Percentiles rank a stretch among this genome's conserved stretches.
Evolutionary conservation across 208 protist genomes (phyloP).

Genomic region (Trichomonas vaginalis): DNA sequence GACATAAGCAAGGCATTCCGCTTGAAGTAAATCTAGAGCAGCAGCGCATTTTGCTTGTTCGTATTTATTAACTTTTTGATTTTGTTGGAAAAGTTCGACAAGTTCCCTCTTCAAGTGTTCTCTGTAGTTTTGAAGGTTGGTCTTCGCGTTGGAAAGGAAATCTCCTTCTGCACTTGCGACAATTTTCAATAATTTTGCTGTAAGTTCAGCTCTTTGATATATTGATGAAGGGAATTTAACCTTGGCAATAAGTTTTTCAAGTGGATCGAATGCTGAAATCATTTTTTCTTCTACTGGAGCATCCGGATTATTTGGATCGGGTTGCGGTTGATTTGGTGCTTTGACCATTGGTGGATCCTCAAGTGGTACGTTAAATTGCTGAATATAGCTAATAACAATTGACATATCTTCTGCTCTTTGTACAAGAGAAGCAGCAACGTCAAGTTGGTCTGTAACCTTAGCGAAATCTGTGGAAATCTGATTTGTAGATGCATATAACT

Average conservation of each 20-base stretch:
- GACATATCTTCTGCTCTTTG: background rate
- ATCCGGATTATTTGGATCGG: background rate
- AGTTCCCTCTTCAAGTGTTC: background rate
- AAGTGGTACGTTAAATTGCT: background rate
- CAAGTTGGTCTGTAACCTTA: background rate
- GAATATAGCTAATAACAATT: background rate
- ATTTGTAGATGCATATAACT: background rate
- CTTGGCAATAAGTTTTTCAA: background rate
- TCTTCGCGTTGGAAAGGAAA: background rate
- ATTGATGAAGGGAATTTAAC: background rate
- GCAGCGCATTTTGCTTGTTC: background rate
- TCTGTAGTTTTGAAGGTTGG: background rate
- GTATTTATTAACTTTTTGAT: background rate
- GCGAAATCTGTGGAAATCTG: background rate
- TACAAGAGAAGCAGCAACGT: background rate
- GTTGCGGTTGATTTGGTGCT: background rate
- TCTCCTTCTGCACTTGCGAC: background rate
- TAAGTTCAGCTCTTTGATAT: background rate
- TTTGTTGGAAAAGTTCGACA: background rate
- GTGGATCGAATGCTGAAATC: background rate
- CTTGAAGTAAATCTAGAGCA: background rate
- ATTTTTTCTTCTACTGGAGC: background rate
- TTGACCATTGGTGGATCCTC: background rate
- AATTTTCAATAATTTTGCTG: background rate
- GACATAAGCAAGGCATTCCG: background rate